Evolutionary conservation across 2,329 filamentous ascomycete genomes (phyloP).

Genomic region (Cytospora chrysosperma): DNA sequence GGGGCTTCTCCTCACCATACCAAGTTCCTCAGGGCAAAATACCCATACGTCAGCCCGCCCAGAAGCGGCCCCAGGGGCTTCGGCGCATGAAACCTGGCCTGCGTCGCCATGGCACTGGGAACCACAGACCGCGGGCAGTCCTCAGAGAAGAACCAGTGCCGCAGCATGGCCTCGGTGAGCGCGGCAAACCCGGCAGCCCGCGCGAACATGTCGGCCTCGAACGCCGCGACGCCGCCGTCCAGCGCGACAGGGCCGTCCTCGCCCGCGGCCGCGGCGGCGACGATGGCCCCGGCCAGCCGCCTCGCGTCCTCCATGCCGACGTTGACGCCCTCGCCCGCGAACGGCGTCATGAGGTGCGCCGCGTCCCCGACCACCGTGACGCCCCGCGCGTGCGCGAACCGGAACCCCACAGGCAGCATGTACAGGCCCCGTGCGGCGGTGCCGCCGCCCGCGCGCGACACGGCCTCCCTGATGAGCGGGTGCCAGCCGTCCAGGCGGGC

Average conservation of each 20-base stretch:
- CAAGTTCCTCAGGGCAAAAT: conserved; percentile 25
- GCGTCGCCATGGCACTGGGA: conserved; percentile 35
- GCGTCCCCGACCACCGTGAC: conserved; percentile 59
- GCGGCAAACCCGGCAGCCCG: conserved; percentile 34
- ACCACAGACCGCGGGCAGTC: conserved; percentile 45
- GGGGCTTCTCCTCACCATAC: not conserved
- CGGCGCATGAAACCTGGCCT: conserved; percentile 34
- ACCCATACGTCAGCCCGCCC: conserved; percentile 31
- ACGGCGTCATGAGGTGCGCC: conserved; percentile 59
- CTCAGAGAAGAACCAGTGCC: conserved; percentile 47
- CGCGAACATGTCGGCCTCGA: conserved; percentile 41
- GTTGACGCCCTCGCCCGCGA: conserved; percentile 60
- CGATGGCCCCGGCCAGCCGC: conserved; percentile 46
- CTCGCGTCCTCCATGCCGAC: conserved; percentile 54
- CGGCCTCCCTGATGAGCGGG: conserved; percentile 40
- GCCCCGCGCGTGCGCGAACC: conserved; percentile 48
- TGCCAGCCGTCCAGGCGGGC: conserved; percentile 41
- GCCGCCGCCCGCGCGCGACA: conserved; percentile 41
- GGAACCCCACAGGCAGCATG: conserved; percentile 49
- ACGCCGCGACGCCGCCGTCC: conserved; percentile 36
- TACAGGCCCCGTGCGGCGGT: conserved; percentile 48
- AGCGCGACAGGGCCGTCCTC: conserved; percentile 28
- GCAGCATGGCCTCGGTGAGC: conserved; percentile 35
- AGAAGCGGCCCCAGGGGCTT: conserved; percentile 34
- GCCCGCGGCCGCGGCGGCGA: conserved; percentile 25